phyloP scores from a whole-genome alignment of 2,329 filamentous ascomycete species.

The Cytospora chrysosperma region DNA sequence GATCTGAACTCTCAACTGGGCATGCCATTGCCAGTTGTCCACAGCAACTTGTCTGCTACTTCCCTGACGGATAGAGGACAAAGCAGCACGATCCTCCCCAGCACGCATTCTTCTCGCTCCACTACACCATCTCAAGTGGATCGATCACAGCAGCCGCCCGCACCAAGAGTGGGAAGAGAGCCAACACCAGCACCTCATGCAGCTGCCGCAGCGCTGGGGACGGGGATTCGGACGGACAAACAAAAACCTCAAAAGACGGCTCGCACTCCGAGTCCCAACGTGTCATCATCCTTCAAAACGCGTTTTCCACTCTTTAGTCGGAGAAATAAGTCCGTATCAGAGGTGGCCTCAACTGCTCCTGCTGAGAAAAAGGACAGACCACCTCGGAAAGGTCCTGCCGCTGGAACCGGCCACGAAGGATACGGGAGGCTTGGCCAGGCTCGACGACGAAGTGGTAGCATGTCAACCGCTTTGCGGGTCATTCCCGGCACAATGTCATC shows the following conservation, averaged over 20 bases:
- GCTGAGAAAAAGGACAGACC: conserved; percentile 58
- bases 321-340: conserved; percentile 63
- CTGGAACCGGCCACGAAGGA: conserved; percentile 92
- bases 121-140: conserved; percentile 36
- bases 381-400: conserved; percentile 73
- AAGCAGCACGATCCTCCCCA: conserved; percentile 32
- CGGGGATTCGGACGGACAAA: conserved; percentile 25
- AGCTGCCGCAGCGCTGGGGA: conserved; percentile 7
- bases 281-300: conserved; percentile 53
- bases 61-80: conserved; percentile 50
- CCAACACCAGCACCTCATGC: conserved; percentile 34
- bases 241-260: conserved; percentile 33
- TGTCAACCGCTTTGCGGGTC: conserved; percentile 47
- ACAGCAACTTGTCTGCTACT: conserved; percentile 56
- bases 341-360: conserved; percentile 36
- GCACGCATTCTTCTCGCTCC: conserved; percentile 27
- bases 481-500: conserved; percentile 46
- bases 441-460: conserved; percentile 64
- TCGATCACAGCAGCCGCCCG: conserved; percentile 30
- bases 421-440: conserved; percentile 66
- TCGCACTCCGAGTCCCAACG: conserved; percentile 55
- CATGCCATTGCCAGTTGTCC: conserved; percentile 55
- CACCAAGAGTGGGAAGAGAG: conserved; percentile 36
- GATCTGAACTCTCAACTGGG: conserved; percentile 58
- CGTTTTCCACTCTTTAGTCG: conserved; percentile 79